Evolutionary conservation across 495 filamentous ascomycete species (phyloP).

Genomic region (Clavariopsis aquatica): DNA sequence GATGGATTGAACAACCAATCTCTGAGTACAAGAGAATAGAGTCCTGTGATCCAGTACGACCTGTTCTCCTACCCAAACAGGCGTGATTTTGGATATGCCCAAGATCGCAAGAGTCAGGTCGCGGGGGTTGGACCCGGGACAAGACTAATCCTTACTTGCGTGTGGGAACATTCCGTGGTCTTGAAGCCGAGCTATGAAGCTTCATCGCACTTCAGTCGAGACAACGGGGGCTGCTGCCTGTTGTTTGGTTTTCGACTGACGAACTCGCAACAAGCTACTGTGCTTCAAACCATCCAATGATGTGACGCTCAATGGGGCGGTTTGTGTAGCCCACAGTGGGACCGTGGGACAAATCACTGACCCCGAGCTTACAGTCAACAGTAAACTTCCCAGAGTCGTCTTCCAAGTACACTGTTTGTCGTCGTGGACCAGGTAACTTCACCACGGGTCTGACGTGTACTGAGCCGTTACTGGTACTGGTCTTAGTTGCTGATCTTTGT

Average conservation of each 20-base stretch:
- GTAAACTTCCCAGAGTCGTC: neutral
- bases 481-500: neutral
- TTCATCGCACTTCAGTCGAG: neutral
- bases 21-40: neutral
- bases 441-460: neutral
- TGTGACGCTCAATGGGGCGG: neutral
- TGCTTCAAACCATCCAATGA: neutral
- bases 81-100: neutral
- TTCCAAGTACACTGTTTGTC: neutral
- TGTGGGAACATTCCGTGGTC: neutral
- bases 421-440: neutral
- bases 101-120: neutral
- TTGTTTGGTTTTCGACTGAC: neutral
- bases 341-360: neutral
- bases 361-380: neutral
- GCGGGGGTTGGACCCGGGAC: neutral
- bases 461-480: neutral
- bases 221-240: neutral
- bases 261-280: neutral
- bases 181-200: neutral
- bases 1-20: conserved; percentile 3
- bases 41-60: neutral
- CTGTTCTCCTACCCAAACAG: neutral
- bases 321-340: neutral
- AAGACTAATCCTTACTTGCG: neutral